These are phyloP conservation scores for Talaromyces sp. DNA, from an alignment of 2,329 filamentous ascomycete species.

Conservation along the genomic window DNA sequence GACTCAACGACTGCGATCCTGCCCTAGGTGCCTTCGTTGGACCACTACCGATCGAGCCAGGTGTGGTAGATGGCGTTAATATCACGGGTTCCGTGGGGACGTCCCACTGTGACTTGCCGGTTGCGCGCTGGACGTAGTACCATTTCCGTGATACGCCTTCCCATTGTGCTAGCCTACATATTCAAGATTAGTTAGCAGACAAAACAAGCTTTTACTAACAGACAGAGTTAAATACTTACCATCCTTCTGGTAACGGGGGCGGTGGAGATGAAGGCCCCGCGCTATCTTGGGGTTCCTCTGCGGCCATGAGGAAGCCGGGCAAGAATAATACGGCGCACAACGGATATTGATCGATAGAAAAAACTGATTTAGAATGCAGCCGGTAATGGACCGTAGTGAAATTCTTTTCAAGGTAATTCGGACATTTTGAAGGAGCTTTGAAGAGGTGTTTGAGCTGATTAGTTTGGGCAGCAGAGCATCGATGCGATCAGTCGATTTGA, in stretches of 20 bases:
- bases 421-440: slow-evolving; percentile 1
- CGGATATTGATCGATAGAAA: too few species aligned
- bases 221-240: slow-evolving; percentile 24
- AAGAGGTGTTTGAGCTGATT: neutral
- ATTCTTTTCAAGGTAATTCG: neutral
- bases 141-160: slow-evolving; percentile 34
- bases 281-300: slow-evolving; percentile 31
- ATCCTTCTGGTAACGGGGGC: slow-evolving; percentile 35
- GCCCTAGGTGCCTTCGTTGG: slow-evolving; percentile 24
- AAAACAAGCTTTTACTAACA: neutral
- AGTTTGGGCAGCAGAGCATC: neutral
- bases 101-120: slow-evolving; percentile 37
- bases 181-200: neutral
- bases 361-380: neutral
- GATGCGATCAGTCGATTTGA: neutral
- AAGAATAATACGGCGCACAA: neutral
- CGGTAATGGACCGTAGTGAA: neutral
- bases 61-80: slow-evolving; percentile 32
- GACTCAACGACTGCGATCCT: slow-evolving; percentile 22
- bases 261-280: slow-evolving; percentile 36
- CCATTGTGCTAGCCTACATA: slow-evolving; percentile 36
- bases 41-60: slow-evolving; percentile 25
- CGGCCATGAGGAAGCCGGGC: slow-evolving; percentile 21
- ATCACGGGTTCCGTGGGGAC: slow-evolving; percentile 37
- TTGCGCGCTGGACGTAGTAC: slow-evolving; percentile 38